Percentiles rank a stretch among this genome's conserved stretches.
Evolutionary conservation across 208 protist genomes (phyloP).

Genomic region (Trypanosoma conorhini): DNA sequence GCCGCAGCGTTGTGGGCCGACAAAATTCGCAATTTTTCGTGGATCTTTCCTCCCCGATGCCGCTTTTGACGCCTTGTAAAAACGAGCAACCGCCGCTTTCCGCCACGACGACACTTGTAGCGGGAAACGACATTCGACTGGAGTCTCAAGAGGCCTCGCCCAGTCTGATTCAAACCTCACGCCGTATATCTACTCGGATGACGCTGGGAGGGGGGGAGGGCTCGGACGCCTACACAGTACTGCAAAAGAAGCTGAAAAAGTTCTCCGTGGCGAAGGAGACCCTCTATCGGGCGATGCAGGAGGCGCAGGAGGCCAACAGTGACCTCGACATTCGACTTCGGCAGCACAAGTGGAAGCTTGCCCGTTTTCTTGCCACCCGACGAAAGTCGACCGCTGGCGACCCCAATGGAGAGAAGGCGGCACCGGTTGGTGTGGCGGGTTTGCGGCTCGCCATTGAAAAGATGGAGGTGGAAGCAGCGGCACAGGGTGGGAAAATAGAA

Average conservation of each 20-base stretch:
- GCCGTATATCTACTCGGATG: slow-evolving; percentile 8
- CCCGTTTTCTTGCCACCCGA: slow-evolving; percentile 60
- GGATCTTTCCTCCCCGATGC: not conserved
- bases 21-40: not conserved
- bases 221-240: slow-evolving; percentile 40
- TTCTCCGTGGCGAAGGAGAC: slow-evolving; percentile 65
- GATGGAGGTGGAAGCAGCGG: slow-evolving; percentile 39
- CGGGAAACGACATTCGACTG: not conserved
- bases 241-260: slow-evolving; percentile 56
- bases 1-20: not conserved
- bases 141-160: not conserved
- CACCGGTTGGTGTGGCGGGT: slow-evolving; percentile 64
- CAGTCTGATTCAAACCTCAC: not conserved
- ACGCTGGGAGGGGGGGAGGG: slow-evolving; percentile 17
- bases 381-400: not conserved
- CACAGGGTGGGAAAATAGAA: slow-evolving; percentile 39
- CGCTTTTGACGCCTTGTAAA: slow-evolving; percentile 1
- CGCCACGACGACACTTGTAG: not conserved
- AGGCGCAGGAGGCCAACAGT: slow-evolving; percentile 60
- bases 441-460: slow-evolving; percentile 54
- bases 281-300: slow-evolving; percentile 65
- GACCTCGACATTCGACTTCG: slow-evolving; percentile 66
- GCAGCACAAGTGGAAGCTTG: slow-evolving; percentile 72
- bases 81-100: not conserved
- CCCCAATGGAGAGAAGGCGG: slow-evolving; percentile 2